Evolutionary conservation across 192 early-diverging fungal species (phyloP), one percentile per base, ranked within the genome.

Genomic region (Umbelopsis isabellina): DNA sequence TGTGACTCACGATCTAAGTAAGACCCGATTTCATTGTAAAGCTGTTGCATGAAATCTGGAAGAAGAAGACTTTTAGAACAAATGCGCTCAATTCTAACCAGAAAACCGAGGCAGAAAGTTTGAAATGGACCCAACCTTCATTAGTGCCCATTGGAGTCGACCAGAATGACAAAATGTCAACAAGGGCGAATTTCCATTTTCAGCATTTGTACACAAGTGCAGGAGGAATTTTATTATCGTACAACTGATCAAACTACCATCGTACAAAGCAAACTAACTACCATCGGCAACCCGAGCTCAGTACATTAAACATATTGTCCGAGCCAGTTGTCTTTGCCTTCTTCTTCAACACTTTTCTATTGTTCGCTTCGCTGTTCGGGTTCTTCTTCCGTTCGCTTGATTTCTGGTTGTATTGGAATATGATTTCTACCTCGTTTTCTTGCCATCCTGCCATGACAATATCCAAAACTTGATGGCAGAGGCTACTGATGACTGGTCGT

Each of bases 271-370:
- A 30, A 30, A 41, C 37, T 37, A 20, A 46, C 51, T 73, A 80
- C 50, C 75, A 80, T 18, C 75, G 74, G 23, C 79, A 80, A 15
- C 79, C 79, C 7, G 75, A 72, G 18, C 74, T 67, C 5, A 80
- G 35, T n/a, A 80, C 79, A 35, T 73, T 76, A 30, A 80, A 80
- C 72, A 80, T 73, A 65, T 80, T 76, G 49, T 68, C 67, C 1
- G 77, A 71, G 1, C 74, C 65, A 11, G 53, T 64, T 45, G n/a
- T 41, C n/a, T 48, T 66, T 48, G 22, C 22, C 44, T 48, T 47
- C 44, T 66, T 66, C 65, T 48, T 66, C 2, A 18, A 35, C 55
- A 23, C 18, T 13, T 44, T 23, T 67, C 15, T 37, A 25, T 35
- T 61, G 4, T 41, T 41, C 10, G 6, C 37, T 4, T 30, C 55